A percentile compares a stretch with the other conserved stretches of the same genome.
These are phyloP conservation scores for Fragaria vesca DNA, from an alignment of 306 rosid genomes.

Conservation along the genomic window DNA sequence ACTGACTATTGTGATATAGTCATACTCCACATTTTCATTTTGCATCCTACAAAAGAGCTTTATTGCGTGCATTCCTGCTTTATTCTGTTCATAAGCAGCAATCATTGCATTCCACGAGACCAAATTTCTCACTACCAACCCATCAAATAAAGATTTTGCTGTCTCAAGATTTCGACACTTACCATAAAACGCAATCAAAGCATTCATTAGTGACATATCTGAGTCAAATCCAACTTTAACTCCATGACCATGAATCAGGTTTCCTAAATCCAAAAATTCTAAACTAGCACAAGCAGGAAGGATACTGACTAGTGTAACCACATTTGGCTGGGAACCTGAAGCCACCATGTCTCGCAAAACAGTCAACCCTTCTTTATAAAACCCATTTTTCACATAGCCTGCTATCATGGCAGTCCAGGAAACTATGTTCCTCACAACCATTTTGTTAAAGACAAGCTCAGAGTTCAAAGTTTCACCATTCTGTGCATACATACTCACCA, in stretches of 20 bases:
- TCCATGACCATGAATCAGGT: conserved; percentile 23
- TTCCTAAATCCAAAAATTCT: conserved; percentile 23
- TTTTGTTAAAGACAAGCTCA: conserved; percentile 8
- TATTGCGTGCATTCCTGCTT: background rate
- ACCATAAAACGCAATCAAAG: conserved; percentile 28
- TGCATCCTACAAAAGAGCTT: conserved; percentile 6
- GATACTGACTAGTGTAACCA: conserved; percentile 24
- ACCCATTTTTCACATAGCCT: conserved; percentile 32
- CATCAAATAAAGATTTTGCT: conserved; percentile 6
- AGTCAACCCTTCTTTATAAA: conserved; percentile 30
- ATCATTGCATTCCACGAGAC: conserved; percentile 18
- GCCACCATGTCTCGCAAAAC: conserved; percentile 27
- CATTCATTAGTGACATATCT: conserved; percentile 21
- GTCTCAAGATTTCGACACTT: conserved; percentile 24
- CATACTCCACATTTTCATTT: conserved; percentile 11
- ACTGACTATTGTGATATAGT: conserved; percentile 16
- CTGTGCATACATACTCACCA: conserved; percentile 31
- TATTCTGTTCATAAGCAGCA: conserved; percentile 10
- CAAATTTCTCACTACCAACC: conserved; percentile 1
- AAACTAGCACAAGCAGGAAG: conserved; percentile 35
- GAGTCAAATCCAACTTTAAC: conserved; percentile 13
- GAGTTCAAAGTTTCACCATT: conserved; percentile 28
- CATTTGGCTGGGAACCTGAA: conserved; percentile 33
- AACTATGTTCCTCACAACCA: conserved; percentile 22
- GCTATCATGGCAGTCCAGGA: conserved; percentile 42